Evolutionary conservation across 1,139 yeast species (phyloP), one percentile per base, ranked within the genome.

Genomic region (Yamadazyma trypodendri): DNA sequence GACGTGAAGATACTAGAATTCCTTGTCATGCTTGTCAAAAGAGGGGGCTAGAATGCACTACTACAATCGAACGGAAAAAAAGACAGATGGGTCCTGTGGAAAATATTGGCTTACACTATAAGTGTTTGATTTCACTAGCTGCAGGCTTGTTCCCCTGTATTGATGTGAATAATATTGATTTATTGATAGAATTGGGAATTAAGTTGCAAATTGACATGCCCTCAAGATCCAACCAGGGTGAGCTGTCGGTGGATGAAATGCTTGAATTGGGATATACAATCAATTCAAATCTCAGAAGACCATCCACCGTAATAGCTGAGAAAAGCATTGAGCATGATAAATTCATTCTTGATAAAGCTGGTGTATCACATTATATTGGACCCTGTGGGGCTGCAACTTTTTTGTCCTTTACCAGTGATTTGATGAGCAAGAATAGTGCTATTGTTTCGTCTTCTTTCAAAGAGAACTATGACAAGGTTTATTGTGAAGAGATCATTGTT

Each of bases 101-200:
- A 41, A 65, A 66, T 38, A 49, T 68, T 13, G 61, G 68, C 1
- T 46, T 63, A 4, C 76, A 71, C 44, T 68, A 67, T 42, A 63
- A 60, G 43, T 63, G 71, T 31, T 49, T 70, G 12, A 29, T 59
- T 24, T 50, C 61, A 8, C 41, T 71, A 16, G 60, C 68, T 1
- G 52, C 58, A 11, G 72, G 72, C 0, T 44, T 69, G 4, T 65
- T 60, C 37, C 76, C 76, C 0, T 67, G 68, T 28, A 50, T 59
- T 11, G 75, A 71, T 41, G 56, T 63, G 23, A 60, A 64, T 38
- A 65, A 60, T 39, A 58, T 68, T 17, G 65, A 63, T 27, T 62
- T 58, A 24, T 37, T 71, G 29, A 54, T 61, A 10, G 59, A 56
- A n/a, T 38, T 68, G 3, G 76, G 75, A 0, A 51, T 51, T 23